Base-by-base conservation (phyloP, 2,329 filamentous ascomycete species). In the Fusarium brevicatenulatum region DNA sequence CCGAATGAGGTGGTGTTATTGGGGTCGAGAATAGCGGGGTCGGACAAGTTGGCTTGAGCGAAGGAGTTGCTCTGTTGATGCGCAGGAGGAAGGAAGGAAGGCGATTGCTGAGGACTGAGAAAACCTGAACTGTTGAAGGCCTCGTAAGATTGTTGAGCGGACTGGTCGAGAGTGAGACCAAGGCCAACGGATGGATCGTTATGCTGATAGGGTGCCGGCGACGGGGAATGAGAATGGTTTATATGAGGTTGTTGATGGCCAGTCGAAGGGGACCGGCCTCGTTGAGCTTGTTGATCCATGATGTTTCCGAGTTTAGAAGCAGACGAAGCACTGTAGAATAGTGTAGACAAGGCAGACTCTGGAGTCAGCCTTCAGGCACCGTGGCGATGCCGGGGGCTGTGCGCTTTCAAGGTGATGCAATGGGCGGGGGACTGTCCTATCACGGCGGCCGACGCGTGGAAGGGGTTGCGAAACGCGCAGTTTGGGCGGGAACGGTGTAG, bases 151-250 rank as follows among this genome's bases (percentile, higher is more conserved):
- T 84, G 83, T 8, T 80, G 80, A 46, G 74, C 76, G 47, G 76
- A 84, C 77, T 86, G 84, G 80, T 91, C 87, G 75, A 91, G 83
- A 71, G 83, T 87, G 78, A 92, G 85, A 78, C 89, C 89, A 74
- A 91, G 85, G 77, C 87, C 87, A 76, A 86, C 83, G 58, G 83
- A 85, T 76, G 82, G 78, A 65, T 86, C 82, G 79, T 85, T 85
- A 50, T 79, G 72, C 79, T 86, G 83, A 80, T 86, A 85, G 78
- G 87, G 88, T 76, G 85, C 85, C 82, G 88, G 88, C 79, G 90
- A 89, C 77, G 90, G 89, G 77, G 91, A 91, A 81, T 90, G 90
- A 75, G 85, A 88, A 81, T 90, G 89, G 81, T 88, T 92, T 91
- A 92, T 91, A 91, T 90, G 86, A 84, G 85, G 81, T 80, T 82